phyloP scores from a whole-genome alignment of 2,329 filamentous ascomycete species.

The Fusarium sp. region DNA sequence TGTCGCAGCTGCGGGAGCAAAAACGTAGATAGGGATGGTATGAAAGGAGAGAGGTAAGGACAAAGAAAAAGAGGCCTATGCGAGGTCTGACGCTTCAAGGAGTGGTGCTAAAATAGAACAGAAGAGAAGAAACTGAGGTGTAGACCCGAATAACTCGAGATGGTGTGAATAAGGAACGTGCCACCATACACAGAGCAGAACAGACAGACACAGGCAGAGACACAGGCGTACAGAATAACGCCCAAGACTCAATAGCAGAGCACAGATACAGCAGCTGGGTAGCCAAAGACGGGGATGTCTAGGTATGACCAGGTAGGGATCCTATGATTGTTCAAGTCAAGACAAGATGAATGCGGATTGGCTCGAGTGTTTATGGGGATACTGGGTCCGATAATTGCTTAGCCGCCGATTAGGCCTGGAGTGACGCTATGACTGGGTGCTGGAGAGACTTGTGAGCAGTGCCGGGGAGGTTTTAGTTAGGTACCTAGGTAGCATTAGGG shows the following conservation, averaged over 20 bases:
- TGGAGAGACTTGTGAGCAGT: conserved; percentile 7
- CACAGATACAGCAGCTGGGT: neutral
- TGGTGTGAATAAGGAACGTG: conserved; percentile 32
- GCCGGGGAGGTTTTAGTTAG: conserved; percentile 10
- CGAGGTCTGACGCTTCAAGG: conserved; percentile 24
- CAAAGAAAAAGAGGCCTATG: conserved; percentile 23
- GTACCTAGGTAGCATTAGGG: conserved; percentile 15
- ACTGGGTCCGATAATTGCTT: conserved; percentile 32
- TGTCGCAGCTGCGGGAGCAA: conserved; percentile 15
- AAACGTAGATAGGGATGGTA: conserved; percentile 4
- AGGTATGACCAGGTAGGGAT: conserved; percentile 17
- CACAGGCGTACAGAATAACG: conserved; percentile 1
- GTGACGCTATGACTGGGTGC: conserved; percentile 4
- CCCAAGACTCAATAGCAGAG: neutral
- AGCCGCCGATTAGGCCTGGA: conserved; percentile 27
- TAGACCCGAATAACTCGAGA: conserved; percentile 21
- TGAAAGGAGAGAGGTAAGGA: conserved; percentile 12
- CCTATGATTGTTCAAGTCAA: conserved; percentile 7
- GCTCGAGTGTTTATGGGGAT: conserved; percentile 29
- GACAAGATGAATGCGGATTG: conserved; percentile 34
- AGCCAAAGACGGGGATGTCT: conserved; percentile 28
- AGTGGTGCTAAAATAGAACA: conserved; percentile 20
- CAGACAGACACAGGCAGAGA: neutral
- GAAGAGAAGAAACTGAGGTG: conserved; percentile 12
- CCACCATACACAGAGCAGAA: conserved; percentile 7